These are phyloP conservation scores for Cucumis melo DNA, from an alignment of 306 rosid species.

Conservation along the genomic window DNA sequence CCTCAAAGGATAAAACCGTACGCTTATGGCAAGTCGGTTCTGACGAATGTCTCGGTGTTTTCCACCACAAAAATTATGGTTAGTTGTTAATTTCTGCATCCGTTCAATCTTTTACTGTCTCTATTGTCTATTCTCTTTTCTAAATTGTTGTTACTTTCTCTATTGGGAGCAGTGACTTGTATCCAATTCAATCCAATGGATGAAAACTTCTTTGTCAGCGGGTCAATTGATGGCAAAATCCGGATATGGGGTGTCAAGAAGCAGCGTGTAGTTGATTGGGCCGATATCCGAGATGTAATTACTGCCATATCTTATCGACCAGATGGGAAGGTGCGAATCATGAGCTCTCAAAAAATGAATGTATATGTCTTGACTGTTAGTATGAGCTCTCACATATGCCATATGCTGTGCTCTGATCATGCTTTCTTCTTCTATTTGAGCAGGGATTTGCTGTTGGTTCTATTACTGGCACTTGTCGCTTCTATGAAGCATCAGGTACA, in stretches of 20 bases:
- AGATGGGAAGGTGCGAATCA: constrained; percentile 50
- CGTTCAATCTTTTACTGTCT: not conserved
- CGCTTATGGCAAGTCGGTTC: constrained; percentile 67
- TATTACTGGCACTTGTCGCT: constrained; percentile 52
- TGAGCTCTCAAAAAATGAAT: not conserved
- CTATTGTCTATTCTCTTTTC: constrained; percentile 2
- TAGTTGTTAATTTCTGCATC: not conserved
- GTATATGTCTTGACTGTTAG: not conserved
- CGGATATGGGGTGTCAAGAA: constrained; percentile 70
- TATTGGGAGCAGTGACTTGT: constrained; percentile 61
- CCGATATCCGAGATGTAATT: constrained; percentile 52
- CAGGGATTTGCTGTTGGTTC: constrained; percentile 83
- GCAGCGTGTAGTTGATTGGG: constrained; percentile 87
- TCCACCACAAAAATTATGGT: constrained; percentile 75
- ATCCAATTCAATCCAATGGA: constrained; percentile 73
- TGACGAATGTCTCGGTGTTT: constrained; percentile 35
- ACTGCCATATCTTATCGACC: constrained; percentile 72
- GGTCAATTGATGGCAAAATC: constrained; percentile 83
- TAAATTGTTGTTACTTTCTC: not conserved
- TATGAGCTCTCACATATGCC: not conserved
- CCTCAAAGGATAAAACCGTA: constrained; percentile 89
- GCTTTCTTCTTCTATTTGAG: constrained; percentile 7
- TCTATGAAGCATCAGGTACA: constrained; percentile 62
- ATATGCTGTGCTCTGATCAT: constrained; percentile 8
- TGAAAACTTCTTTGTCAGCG: constrained; percentile 68